Percentiles rank a stretch among this genome's conserved stretches.
Conservation (phyloP, 306 rosid species). For the Ammopiptanthus mongolicus region DNA sequence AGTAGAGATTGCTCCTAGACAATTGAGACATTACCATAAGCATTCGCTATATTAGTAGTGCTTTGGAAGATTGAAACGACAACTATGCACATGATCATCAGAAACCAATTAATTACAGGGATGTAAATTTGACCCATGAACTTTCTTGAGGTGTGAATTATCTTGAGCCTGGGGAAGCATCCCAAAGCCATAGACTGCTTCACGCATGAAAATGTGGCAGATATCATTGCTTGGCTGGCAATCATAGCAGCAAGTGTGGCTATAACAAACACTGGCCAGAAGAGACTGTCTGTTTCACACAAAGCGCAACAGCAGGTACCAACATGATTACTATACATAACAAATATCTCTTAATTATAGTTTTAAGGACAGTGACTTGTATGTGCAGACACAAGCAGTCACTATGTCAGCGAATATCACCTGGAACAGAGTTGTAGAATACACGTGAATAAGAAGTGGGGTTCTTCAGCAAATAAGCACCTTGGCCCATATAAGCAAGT, state of each 20-base stretch:
- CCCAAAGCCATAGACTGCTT: slow-evolving; percentile 99
- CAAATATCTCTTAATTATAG: background rate
- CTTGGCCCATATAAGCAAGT: slow-evolving; percentile 96
- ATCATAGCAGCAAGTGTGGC: slow-evolving; percentile 97
- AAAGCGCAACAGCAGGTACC: slow-evolving; percentile 15
- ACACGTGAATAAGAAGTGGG: slow-evolving; percentile 46
- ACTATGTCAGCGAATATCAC: slow-evolving; percentile 38
- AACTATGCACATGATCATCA: slow-evolving; percentile 84
- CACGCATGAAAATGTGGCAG: slow-evolving; percentile 95
- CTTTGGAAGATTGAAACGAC: slow-evolving; percentile 78
- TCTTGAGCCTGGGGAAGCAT: slow-evolving; percentile 96
- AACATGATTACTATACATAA: background rate
- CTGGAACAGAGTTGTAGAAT: slow-evolving; percentile 90
- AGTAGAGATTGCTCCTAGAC: background rate
- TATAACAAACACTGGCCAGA: slow-evolving; percentile 90
- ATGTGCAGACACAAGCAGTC: slow-evolving; percentile 2
- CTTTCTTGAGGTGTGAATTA: slow-evolving; percentile 84
- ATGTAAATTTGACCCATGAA: slow-evolving; percentile 93
- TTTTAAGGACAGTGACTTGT: background rate
- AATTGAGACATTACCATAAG: slow-evolving; percentile 40
- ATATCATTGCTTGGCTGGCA: slow-evolving; percentile 99
- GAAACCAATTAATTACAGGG: slow-evolving; percentile 85
- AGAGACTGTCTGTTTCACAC: slow-evolving; percentile 62
- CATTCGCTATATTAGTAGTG: slow-evolving; percentile 94
- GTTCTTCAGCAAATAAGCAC: slow-evolving; percentile 65